Evolutionary conservation across 371 early-diverging fungal genomes (phyloP).

Genomic region (Mucor circinelloides): DNA sequence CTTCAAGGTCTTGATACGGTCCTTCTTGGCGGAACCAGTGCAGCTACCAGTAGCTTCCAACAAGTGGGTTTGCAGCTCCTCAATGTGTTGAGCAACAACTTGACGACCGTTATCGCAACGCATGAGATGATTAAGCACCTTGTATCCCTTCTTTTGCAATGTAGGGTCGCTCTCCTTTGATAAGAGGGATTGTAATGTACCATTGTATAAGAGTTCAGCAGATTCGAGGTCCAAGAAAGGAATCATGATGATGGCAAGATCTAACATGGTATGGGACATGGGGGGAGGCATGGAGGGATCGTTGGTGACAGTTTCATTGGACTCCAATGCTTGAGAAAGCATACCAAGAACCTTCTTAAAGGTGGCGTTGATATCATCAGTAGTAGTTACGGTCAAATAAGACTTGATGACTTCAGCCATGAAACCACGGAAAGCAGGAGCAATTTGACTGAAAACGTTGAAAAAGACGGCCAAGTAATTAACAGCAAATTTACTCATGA

Average conservation of each 20-base stretch:
- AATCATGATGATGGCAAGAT: constrained; percentile 73
- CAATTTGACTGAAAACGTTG: constrained; percentile 76
- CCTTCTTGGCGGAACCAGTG: constrained; percentile 68
- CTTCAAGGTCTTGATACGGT: constrained; percentile 66
- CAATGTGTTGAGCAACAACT: constrained; percentile 45
- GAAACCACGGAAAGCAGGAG: constrained; percentile 69
- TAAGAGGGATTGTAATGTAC: constrained; percentile 56
- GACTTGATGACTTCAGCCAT: constrained; percentile 73
- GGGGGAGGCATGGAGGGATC: constrained; percentile 62
- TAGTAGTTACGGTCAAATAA: constrained; percentile 62
- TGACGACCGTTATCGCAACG: constrained; percentile 47
- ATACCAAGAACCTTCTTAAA: constrained; percentile 69
- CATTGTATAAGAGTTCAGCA: constrained; percentile 57
- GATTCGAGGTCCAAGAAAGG: constrained; percentile 69
- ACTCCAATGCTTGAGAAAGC: constrained; percentile 65
- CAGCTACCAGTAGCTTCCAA: constrained; percentile 57
- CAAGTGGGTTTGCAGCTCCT: constrained; percentile 54
- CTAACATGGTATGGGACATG: constrained; percentile 76
- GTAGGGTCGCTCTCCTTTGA: constrained; percentile 70
- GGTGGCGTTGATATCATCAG: constrained; percentile 59
- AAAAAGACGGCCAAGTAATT: constrained; percentile 83
- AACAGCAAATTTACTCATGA: constrained; percentile 70
- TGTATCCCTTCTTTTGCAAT: constrained; percentile 95
- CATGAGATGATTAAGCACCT: constrained; percentile 74
- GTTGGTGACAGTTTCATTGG: constrained; percentile 24